Evolutionary conservation across 495 filamentous ascomycete species (phyloP).

Genomic region (Recurvomyces mirabilis): DNA sequence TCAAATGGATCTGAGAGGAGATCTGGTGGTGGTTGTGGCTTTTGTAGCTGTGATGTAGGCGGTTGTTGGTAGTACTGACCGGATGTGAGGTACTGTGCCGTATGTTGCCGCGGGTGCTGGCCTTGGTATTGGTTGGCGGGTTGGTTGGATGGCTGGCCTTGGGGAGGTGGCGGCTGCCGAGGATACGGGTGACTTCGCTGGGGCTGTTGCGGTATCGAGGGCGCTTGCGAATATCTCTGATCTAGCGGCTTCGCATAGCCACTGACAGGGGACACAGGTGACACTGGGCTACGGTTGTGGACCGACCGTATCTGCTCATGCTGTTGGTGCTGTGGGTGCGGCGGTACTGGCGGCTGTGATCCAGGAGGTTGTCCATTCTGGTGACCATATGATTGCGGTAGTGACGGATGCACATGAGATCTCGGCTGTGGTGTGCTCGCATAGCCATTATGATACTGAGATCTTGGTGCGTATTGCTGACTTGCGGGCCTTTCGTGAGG

Average conservation of each 20-base stretch:
- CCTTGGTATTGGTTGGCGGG: conserved; percentile 11
- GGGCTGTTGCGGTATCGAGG: conserved; percentile 2
- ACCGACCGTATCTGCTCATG: background rate
- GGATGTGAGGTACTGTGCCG: conserved; percentile 1
- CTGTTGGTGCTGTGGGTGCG: conserved; percentile 12
- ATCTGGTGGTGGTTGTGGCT: conserved; percentile 45
- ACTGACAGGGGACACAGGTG: conserved; percentile 13
- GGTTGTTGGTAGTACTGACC: background rate
- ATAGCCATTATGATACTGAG: conserved; percentile 8
- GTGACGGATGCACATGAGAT: conserved; percentile 1
- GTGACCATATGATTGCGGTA: background rate
- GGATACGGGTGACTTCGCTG: conserved; percentile 9
- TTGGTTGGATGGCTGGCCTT: conserved; percentile 9
- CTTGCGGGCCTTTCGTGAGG: conserved; percentile 18
- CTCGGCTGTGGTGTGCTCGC: conserved; percentile 1
- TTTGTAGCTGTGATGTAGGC: conserved; percentile 2
- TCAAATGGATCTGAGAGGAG: conserved; percentile 61
- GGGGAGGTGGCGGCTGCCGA: conserved; percentile 8
- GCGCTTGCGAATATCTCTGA: conserved; percentile 5
- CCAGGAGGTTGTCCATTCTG: conserved; percentile 12
- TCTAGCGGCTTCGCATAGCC: conserved; percentile 8
- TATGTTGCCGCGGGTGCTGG: conserved; percentile 6
- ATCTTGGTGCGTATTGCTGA: conserved; percentile 5
- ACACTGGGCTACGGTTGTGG: conserved; percentile 14
- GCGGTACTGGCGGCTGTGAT: conserved; percentile 23